Base-by-base conservation (phyloP, 768 basidiomycete species). In the Tephrocybe sp. region DNA sequence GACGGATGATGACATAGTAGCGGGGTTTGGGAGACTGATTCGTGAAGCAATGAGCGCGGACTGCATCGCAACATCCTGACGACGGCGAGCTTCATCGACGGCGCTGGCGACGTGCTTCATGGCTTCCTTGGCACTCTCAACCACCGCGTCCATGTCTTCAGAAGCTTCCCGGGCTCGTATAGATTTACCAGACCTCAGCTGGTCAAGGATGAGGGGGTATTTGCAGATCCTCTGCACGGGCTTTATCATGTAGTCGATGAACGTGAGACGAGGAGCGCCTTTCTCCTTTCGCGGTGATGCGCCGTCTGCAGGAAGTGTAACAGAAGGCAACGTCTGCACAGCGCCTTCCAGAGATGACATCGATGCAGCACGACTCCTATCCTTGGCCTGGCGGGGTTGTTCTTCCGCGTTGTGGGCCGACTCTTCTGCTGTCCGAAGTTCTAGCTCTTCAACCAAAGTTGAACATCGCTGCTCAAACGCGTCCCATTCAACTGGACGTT, bases 161-260 rank as follows among this genome's bases (percentile, higher is more conserved):
- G 48, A 38, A 44, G 57, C 14, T 49, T 56, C 59, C 39, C 63
- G 56, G 11, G 60, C 54, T 34, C 61, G 62, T 23, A 68, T 48
- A 12, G 64, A 51, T 54, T 71, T 71, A 12, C 68, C 61, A 4
- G 71, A 65, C 44, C 68, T 66, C 32, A 97, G 77, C 59, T 89
- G 84, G 51, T 84, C 85, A 39, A 99, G 80, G 8, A 99, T 77
- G 45, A 98, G 78, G 14, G 94, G 92, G 63, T 99, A 99, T 59
- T 87, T 90, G 79, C 95, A 98, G 44, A 99, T 87, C 45, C 94
- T 77, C 68, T 99, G 96, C 13, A 98, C 80, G n/a, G 96, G 96
- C 68, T 93, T 93, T 71, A 99, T 98, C 71, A 98, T 78, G 64
- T 94, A 94, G 70, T 98, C 96, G 58, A 82, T 71, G 66, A 89